phyloP scores from a whole-genome alignment of 2,329 filamentous ascomycete genomes.

The Chaetomiaceae sp. region DNA sequence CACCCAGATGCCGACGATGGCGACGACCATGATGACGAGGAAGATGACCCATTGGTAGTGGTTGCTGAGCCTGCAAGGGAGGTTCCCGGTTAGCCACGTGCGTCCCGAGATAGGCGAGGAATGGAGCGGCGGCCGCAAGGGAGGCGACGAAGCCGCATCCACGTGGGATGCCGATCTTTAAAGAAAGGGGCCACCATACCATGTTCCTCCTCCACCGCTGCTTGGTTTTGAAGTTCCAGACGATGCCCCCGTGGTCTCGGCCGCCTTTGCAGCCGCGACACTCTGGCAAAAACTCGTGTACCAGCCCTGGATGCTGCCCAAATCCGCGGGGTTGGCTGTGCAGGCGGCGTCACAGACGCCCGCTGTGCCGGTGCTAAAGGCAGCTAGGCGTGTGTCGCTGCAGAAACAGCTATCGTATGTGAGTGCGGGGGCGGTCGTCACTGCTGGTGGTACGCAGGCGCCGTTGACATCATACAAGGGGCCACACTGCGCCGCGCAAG shows the following conservation, averaged over 20 bases:
- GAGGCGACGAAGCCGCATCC: background rate
- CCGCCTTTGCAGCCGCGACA: conserved; percentile 27
- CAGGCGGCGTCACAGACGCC: conserved; percentile 62
- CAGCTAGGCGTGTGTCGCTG: conserved; percentile 52
- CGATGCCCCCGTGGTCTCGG: conserved; percentile 20
- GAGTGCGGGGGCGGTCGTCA: conserved; percentile 42
- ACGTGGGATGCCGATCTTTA: background rate
- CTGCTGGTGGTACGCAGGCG: conserved; percentile 61
- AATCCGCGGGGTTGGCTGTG: conserved; percentile 43
- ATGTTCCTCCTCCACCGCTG: conserved; percentile 34
- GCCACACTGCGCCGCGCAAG: conserved; percentile 57
- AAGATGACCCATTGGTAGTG: conserved; percentile 82
- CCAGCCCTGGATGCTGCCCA: conserved; percentile 63
- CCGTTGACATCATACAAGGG: conserved; percentile 65
- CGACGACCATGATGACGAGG: conserved; percentile 68
- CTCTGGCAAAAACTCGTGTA: conserved; percentile 61
- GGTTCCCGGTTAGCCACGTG: conserved; percentile 8
- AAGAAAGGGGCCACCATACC: conserved; percentile 37
- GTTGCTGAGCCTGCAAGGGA: conserved; percentile 53
- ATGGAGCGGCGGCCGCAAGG: background rate
- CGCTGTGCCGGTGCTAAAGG: conserved; percentile 52
- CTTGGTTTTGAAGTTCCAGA: conserved; percentile 25
- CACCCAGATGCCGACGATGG: conserved; percentile 62
- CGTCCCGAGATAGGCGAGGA: background rate
- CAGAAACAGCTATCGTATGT: conserved; percentile 73